Evolutionary conservation across 2,329 filamentous ascomycete genomes (phyloP), one percentile per base, ranked within the genome.

Genomic region (Arthrinium phaeospermum): DNA sequence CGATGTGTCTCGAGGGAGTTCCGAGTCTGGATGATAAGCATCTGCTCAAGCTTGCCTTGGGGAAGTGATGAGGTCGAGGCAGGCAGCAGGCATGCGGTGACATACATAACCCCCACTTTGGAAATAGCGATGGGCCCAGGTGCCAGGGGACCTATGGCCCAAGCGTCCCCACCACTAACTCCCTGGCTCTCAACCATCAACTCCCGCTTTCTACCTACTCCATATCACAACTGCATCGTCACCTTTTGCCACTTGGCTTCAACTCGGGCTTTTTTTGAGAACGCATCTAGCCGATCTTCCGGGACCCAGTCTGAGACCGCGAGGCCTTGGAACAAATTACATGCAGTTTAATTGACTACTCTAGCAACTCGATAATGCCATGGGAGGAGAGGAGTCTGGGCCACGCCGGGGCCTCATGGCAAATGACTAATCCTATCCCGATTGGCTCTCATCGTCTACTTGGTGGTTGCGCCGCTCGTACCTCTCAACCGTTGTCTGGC

Each of bases 21-120:
- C 1, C 10, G 34, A 6, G 53, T 12, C 30, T 13, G n/a, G n/a
- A 13, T 1, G 53, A 61, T 22, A 37, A 34, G 53, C 27, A 34
- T 57, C 27, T 16, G 27, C 53, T 61, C 53, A 61, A 37, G 30
- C 5, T 19, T 57, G 49, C 49, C 24, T 57, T 34, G 19, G 51
- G 27, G 16, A 30, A 30, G 14, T 19, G 13, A 13, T 19, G 30
- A 64, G 57, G 34, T n/a, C 16, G 57, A 41, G 27, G 16, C 30
- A 10, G 34, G 30, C 53, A 61, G 16, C 30, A 10, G 34, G 30
- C 53, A 61, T 61, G 27, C 30, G 53, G 53, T 61, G 53, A 57
- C 51, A 57, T 57, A 57, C 14, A 34, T 57, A 27, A 34, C 30
- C 51, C 53, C 57, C 57, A 64, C 57, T 64, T 41, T 64, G 57